phyloP scores from a whole-genome alignment of 2,329 filamentous ascomycete species.

The Cercospora sp. region DNA sequence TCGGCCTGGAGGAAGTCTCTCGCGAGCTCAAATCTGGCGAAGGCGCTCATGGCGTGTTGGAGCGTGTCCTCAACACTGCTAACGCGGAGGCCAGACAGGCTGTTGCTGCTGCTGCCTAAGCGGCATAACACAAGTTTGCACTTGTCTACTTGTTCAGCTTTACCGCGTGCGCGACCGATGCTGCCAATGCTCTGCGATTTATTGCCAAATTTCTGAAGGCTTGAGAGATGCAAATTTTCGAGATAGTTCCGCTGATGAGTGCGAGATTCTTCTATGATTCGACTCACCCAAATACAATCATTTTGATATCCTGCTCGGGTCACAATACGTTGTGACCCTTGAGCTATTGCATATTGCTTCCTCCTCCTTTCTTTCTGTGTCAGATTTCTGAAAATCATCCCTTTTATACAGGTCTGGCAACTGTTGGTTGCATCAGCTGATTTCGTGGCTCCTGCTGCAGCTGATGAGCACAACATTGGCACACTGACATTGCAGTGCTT shows the following conservation, averaged over 20 bases:
- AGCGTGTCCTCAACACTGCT: constrained; percentile 51
- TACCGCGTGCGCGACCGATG: neutral
- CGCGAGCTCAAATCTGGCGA: constrained; percentile 58
- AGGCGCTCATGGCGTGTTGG: constrained; percentile 48
- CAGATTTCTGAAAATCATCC: neutral
- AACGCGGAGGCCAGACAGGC: constrained; percentile 45
- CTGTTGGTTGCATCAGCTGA: too few species aligned
- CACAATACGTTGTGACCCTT: constrained; percentile 10
- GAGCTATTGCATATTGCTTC: constrained; percentile 5
- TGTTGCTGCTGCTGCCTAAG: constrained; percentile 44
- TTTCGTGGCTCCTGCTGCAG: neutral
- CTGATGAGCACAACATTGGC: neutral
- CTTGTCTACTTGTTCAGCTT: neutral
- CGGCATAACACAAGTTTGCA: neutral
- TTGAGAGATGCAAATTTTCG: neutral
- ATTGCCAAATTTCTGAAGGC: neutral
- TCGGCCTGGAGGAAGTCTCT: constrained; percentile 69
- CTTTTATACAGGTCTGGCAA: too few species aligned
- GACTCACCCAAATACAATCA: constrained; percentile 15
- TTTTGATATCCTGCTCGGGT: constrained; percentile 16
- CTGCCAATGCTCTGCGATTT: constrained; percentile 1
- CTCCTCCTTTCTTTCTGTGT: neutral
- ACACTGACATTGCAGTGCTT: neutral
- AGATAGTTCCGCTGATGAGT: constrained; percentile 1
- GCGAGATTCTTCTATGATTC: neutral